Evolutionary conservation across 2,329 filamentous ascomycete species (phyloP).

Genomic region (Ambrosiella xylebori): DNA sequence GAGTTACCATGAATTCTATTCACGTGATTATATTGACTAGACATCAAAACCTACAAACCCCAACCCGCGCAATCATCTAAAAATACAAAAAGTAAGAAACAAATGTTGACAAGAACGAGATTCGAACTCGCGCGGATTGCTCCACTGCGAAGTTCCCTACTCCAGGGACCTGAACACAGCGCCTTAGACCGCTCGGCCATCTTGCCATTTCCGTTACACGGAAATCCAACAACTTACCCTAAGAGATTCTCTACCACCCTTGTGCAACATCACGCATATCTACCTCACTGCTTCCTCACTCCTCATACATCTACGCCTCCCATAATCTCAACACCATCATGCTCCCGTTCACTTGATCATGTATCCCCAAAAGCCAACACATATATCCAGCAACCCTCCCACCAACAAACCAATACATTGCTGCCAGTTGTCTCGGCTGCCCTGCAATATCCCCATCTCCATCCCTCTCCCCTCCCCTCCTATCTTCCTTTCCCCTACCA

Average conservation of each 20-base stretch:
- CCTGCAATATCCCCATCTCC: neutral
- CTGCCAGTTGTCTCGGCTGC: neutral
- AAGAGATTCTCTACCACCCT: neutral
- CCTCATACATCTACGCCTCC: neutral
- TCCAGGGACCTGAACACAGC: conserved; percentile 10
- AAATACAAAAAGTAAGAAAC: neutral
- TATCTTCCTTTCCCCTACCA: too few species aligned
- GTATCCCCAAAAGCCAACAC: neutral
- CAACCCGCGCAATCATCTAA: neutral
- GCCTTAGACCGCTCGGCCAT: conserved; percentile 12
- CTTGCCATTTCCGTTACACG: conserved; percentile 2
- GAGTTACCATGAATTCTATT: too few species aligned
- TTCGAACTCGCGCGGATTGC: conserved; percentile 13
- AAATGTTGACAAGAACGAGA: conserved; percentile 21
- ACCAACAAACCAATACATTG: neutral
- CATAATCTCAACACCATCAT: neutral
- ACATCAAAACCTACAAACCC: too few species aligned
- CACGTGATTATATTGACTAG: too few species aligned
- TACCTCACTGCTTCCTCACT: neutral
- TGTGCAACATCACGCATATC: neutral
- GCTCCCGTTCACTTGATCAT: neutral
- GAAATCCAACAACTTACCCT: neutral
- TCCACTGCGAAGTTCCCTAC: conserved; percentile 10
- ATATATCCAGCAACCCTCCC: neutral
- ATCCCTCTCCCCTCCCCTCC: too few species aligned